Evolutionary conservation across 2,329 filamentous ascomycete genomes (phyloP).

Genomic region (Arachnomyces sp.): DNA sequence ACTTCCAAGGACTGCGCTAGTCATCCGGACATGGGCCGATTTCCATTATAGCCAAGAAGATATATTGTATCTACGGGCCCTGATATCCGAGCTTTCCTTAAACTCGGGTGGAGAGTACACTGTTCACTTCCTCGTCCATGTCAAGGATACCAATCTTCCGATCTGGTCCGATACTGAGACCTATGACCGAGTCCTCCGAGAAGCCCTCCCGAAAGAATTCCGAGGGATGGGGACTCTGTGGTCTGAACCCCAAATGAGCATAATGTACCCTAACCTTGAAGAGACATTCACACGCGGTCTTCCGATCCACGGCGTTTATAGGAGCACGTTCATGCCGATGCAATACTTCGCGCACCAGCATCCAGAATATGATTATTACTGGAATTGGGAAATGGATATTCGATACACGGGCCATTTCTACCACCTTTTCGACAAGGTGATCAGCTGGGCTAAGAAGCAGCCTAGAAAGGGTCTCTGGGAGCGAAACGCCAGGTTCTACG

Average conservation of each 20-base stretch:
- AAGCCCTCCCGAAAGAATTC: constrained; percentile 72
- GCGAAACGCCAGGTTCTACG: constrained; percentile 68
- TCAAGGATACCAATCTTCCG: constrained; percentile 68
- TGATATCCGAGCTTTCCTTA: constrained; percentile 71
- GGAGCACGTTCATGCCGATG: constrained; percentile 87
- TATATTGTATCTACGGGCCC: constrained; percentile 70
- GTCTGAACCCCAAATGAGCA: constrained; percentile 88
- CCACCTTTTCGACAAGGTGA: constrained; percentile 62
- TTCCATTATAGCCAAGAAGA: constrained; percentile 72
- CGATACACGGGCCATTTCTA: constrained; percentile 86
- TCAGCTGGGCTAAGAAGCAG: constrained; percentile 62
- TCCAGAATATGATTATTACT: constrained; percentile 83
- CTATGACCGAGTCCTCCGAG: constrained; percentile 64
- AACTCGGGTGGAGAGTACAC: constrained; percentile 74
- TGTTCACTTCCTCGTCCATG: constrained; percentile 76
- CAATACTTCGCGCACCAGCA: constrained; percentile 86
- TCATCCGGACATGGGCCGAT: constrained; percentile 73
- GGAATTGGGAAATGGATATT: constrained; percentile 94
- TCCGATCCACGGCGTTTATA: constrained; percentile 85
- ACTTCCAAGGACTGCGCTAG: constrained; percentile 59
- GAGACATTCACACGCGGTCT: constrained; percentile 66
- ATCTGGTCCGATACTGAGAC: constrained; percentile 74
- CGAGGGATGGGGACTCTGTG: constrained; percentile 81
- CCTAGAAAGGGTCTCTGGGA: constrained; percentile 78
- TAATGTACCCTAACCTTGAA: constrained; percentile 80